Evolutionary conservation across 2,329 filamentous ascomycete genomes (phyloP).

Genomic region (Beauveria pseudobassiana): DNA sequence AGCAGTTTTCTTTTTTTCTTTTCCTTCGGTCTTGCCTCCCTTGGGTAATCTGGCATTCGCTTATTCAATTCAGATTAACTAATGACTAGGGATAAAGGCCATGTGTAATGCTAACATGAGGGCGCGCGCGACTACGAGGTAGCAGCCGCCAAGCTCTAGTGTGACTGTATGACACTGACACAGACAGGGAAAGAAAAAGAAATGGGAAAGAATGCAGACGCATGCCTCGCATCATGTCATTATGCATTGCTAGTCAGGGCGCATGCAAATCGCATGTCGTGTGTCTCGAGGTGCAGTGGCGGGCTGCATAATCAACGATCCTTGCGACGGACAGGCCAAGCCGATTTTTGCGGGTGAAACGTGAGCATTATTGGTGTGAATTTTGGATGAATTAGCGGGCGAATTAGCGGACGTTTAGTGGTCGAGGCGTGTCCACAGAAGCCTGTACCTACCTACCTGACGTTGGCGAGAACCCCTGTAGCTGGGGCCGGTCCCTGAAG

Average conservation of each 20-base stretch:
- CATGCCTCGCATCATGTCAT: not conserved
- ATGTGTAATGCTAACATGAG: no score
- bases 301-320: not conserved
- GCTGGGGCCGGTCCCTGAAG: not conserved
- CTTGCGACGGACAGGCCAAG: not conserved
- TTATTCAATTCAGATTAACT: no score
- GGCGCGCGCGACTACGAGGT: no score
- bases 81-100: no score
- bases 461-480: not conserved
- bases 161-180: not conserved
- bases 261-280: no score
- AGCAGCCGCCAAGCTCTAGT: not conserved
- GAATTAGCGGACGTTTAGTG: not conserved
- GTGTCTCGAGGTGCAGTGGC: not conserved
- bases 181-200: not conserved
- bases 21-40: no score
- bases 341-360: not conserved
- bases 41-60: no score
- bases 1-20: no score
- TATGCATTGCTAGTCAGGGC: not conserved
- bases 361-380: not conserved
- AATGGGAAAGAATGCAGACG: not conserved
- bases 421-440: not conserved
- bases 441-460: not conserved
- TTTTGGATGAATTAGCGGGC: no score